A percentile compares a stretch with the other conserved stretches of the same genome.
Conservation (phyloP, 257 asterid species). For the Schizonepeta tenuifolia region DNA sequence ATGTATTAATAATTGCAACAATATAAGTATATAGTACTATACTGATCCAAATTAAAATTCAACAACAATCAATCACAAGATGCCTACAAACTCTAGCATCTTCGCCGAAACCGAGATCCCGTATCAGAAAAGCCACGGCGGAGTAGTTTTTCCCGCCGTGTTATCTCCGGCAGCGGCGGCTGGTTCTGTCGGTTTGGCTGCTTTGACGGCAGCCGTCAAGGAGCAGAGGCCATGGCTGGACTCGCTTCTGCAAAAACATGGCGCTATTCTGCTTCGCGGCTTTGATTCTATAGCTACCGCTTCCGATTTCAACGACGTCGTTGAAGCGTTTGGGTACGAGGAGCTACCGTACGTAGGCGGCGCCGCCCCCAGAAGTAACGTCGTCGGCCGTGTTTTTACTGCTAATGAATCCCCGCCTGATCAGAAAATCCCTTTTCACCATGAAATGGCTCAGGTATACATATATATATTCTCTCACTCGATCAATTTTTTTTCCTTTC, state of each 20-base stretch:
- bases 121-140: slow-evolving; percentile 56
- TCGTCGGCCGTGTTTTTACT: slow-evolving; percentile 84
- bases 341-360: slow-evolving; percentile 94
- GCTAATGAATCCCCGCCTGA: slow-evolving; percentile 95
- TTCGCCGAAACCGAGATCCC: slow-evolving; percentile 59
- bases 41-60: neutral
- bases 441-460: slow-evolving; percentile 85
- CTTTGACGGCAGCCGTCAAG: slow-evolving; percentile 46
- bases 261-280: slow-evolving; percentile 78
- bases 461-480: neutral
- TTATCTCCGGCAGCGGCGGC: slow-evolving; percentile 42
- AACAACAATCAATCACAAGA: slow-evolving; percentile 21
- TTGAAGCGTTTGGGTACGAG: slow-evolving; percentile 80
- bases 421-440: slow-evolving; percentile 81
- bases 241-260: slow-evolving; percentile 55
- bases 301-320: slow-evolving; percentile 76
- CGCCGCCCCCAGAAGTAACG: slow-evolving; percentile 79
- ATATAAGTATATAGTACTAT: too few relatives aligned
- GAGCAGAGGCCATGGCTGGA: slow-evolving; percentile 64
- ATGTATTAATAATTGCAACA: neutral
- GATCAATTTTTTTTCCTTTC: neutral
- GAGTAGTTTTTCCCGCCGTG: slow-evolving; percentile 62
- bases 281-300: slow-evolving; percentile 54
- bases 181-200: slow-evolving; percentile 3
- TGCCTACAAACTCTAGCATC: slow-evolving; percentile 45